Percentiles rank a stretch among this genome's conserved stretches.
phyloP scores from a whole-genome alignment of 2,329 filamentous ascomycete genomes.

The Shiraia sp. region DNA sequence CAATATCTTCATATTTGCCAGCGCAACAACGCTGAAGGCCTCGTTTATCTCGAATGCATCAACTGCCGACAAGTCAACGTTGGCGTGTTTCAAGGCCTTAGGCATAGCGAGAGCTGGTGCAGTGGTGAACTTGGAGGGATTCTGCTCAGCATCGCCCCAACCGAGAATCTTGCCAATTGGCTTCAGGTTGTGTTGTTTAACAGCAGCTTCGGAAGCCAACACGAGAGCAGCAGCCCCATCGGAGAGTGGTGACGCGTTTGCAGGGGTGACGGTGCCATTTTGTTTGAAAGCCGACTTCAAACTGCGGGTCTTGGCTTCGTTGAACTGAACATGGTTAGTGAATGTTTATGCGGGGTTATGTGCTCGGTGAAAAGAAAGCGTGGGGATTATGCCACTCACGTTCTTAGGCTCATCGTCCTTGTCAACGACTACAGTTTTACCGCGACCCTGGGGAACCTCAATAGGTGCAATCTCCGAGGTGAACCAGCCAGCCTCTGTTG shows the following conservation, averaged over 20 bases:
- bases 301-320: constrained; percentile 55
- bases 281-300: constrained; percentile 78
- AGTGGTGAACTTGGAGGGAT: constrained; percentile 94
- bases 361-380: constrained; percentile 9
- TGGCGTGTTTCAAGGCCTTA: constrained; percentile 95
- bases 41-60: constrained; percentile 99
- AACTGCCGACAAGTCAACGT: constrained; percentile 73
- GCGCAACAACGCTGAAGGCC: constrained; percentile 93
- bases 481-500: constrained; percentile 81
- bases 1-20: constrained; percentile 95
- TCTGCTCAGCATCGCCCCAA: constrained; percentile 92
- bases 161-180: constrained; percentile 95
- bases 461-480: constrained; percentile 84
- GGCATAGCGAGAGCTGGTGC: constrained; percentile 92
- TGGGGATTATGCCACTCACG: constrained; percentile 48
- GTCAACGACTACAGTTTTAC: constrained; percentile 84
- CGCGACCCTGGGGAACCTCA: constrained; percentile 83
- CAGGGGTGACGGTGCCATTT: constrained; percentile 87
- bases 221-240: constrained; percentile 92
- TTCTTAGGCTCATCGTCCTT: constrained; percentile 97
- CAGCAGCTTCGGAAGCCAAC: constrained; percentile 89
- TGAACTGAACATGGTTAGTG: constrained; percentile 47
- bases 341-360: background rate
- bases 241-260: constrained; percentile 94
- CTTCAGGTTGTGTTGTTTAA: constrained; percentile 88